Evolutionary conservation across 2,329 filamentous ascomycete genomes (phyloP), one percentile per base, ranked within the genome.

Genomic region (Aspergillus pseudoglaucus): DNA sequence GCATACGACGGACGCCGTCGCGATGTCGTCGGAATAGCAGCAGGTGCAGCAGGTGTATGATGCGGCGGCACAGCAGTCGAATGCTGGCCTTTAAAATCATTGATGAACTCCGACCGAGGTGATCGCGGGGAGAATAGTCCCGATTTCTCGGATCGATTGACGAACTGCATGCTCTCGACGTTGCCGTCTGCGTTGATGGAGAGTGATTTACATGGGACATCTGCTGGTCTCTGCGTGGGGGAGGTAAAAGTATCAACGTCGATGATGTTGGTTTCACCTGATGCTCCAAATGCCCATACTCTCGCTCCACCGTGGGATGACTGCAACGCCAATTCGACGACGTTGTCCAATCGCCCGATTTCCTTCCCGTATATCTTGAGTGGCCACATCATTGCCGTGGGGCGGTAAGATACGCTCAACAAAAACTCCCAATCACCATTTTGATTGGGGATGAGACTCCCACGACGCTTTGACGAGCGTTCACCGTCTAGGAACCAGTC

Each of bases 321-420:
- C 67, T 76, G 58, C 12, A 82, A 59, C 0, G 75, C 70, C 8
- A 82, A 53, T 52, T 80, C 78, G 20, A 77, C 75, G 3, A 79
- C 56, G 6, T 67, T 69, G 3, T 65, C 54, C 18, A 78, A 63
- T 2, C 52, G 67, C 0, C 72, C 76, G 44, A 82, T 71, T 51
- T 74, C 61, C 43, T 72, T 74, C 7, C 79, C 79, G 12, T 67
- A 64, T 3, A 81, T 66, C 45, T 68, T 67, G 8, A 80, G 61
- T 3, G 77, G 76, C 75, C 76, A 79, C 57, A 67, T 60, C 53
- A 59, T 65, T 10, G 54, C 58, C 18, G 49, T 68, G 4, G 69
- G 64, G 49, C 58, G 64, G 48, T 62, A 71, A 51, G 50, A 66
- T 25, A 61, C 61, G 30, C 53, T 70, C 45, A 64, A 64, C 40